Percentiles rank a stretch among this genome's conserved stretches.
phyloP scores from a whole-genome alignment of 2,329 filamentous ascomycete species.

The Sphaerulina musiva region DNA sequence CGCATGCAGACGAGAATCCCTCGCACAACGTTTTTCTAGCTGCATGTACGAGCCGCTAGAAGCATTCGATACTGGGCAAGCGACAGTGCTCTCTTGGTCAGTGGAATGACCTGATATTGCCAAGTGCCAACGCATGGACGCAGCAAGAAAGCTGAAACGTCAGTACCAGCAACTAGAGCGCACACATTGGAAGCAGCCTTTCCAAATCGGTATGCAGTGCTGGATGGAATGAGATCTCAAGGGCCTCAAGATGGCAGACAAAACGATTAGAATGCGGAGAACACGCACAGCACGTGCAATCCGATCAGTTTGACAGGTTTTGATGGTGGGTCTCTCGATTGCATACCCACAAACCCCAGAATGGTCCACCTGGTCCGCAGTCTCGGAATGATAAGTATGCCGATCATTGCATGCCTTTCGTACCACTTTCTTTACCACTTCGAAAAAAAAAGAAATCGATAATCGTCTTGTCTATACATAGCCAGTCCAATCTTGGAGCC shows the following conservation, averaged over 20 bases:
- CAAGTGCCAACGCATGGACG: background rate
- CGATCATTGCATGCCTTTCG: background rate
- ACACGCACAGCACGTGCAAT: slow-evolving; percentile 9
- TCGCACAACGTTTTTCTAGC: slow-evolving; percentile 11
- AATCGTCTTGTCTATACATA: background rate
- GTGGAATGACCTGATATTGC: background rate
- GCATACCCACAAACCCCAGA: background rate
- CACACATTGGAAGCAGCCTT: background rate
- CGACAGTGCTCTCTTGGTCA: background rate
- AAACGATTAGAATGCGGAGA: slow-evolving; percentile 5
- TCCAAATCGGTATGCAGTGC: background rate
- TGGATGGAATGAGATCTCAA: background rate
- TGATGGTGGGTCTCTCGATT: background rate
- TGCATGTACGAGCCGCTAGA: slow-evolving; percentile 5
- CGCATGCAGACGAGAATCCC: slow-evolving; percentile 3
- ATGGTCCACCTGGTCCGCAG: background rate
- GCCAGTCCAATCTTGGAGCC: background rate
- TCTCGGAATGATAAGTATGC: background rate
- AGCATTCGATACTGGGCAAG: background rate
- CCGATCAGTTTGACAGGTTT: slow-evolving; percentile 1
- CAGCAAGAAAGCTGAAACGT: background rate
- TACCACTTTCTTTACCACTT: background rate
- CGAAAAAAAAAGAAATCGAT: background rate
- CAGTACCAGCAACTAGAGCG: background rate
- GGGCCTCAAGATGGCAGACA: background rate